Percentiles rank a stretch among this genome's conserved stretches.
These are phyloP conservation scores for Oryza punctata DNA, from an alignment of 176 grass and related monocot species.

Conservation along the genomic window DNA sequence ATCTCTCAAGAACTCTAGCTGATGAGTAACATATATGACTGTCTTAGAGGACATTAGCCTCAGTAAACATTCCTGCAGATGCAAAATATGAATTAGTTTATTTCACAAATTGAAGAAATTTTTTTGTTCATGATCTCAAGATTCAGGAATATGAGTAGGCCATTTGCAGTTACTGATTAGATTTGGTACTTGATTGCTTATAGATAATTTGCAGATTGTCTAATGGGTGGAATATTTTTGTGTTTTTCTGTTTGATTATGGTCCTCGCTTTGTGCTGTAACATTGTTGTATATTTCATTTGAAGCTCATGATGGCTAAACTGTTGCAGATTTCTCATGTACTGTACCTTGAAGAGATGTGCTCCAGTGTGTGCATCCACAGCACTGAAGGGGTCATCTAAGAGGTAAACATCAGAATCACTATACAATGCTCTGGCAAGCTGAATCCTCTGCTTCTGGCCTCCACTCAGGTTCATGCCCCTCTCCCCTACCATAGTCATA, in stretches of 20 bases:
- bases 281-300: neutral
- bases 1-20: conserved; percentile 77
- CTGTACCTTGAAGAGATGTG: conserved; percentile 79
- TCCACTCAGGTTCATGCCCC: conserved; percentile 88
- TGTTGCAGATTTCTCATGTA: conserved; percentile 10
- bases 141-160: conserved; percentile 10
- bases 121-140: neutral
- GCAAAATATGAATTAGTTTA: conserved; percentile 13
- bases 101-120: neutral
- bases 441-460: conserved; percentile 98
- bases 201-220: neutral
- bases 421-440: conserved; percentile 83
- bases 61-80: conserved; percentile 83
- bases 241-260: conserved; percentile 1
- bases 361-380: conserved; percentile 82
- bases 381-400: conserved; percentile 95
- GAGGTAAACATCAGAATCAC: conserved; percentile 68
- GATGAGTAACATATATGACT: conserved; percentile 85
- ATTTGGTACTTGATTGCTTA: neutral
- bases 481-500: conserved; percentile 73
- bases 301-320: conserved; percentile 6
- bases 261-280: neutral
- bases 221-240: neutral
- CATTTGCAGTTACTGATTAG: conserved; percentile 8
- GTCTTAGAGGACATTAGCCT: conserved; percentile 68